Evolutionary conservation across 495 filamentous ascomycete species (phyloP), one percentile per base, ranked within the genome.

Genomic region (Penicilliopsis zonata): DNA sequence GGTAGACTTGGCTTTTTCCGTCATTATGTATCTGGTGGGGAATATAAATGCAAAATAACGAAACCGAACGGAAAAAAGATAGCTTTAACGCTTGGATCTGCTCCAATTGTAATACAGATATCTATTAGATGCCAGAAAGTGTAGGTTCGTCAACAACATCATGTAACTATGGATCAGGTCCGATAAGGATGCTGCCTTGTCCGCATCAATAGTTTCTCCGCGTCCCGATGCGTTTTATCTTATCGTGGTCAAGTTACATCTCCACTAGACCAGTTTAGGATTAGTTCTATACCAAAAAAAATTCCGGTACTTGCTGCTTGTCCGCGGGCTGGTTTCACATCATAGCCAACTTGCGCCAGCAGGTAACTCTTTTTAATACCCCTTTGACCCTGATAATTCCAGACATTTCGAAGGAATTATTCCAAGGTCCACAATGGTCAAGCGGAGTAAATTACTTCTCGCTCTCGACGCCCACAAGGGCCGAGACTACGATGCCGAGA

Each of bases 391-490:
- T 13, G 7, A 5, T 8, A 13, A 28, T 18, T 22, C 15, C 3
- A 10, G 10, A 24, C 17, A 13, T 14, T 30, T 5, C 23, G 18
- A 16, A 31, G n/a, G n/a, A n/a, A n/a, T n/a, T n/a, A n/a, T n/a
- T n/a, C n/a, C n/a, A n/a, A n/a, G n/a, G n/a, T n/a, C 21, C 34
- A 55, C 35, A 38, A 78, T 78, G 75, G 66, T 58, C 22, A 76
- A 70, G 41, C 72, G 72, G 50, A 75, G 78, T 50, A 79, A 76
- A 51, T 55, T 82, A 13, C 62, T 75, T 36, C 58, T 69, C 41
- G 78, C 79, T 20, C 65, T 84, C 5, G 73, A 75, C 41, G 68
- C 72, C 33, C 72, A 81, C 41, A 70, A 77, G 49, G 74, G 79
- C 28, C 61, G 71, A 10, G 72, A 86, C 40, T 74, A 79, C 42